Percentiles rank a stretch among this genome's conserved stretches.
Conservation (phyloP, 495 filamentous ascomycete species). For the Hypoxylon intermedium region DNA sequence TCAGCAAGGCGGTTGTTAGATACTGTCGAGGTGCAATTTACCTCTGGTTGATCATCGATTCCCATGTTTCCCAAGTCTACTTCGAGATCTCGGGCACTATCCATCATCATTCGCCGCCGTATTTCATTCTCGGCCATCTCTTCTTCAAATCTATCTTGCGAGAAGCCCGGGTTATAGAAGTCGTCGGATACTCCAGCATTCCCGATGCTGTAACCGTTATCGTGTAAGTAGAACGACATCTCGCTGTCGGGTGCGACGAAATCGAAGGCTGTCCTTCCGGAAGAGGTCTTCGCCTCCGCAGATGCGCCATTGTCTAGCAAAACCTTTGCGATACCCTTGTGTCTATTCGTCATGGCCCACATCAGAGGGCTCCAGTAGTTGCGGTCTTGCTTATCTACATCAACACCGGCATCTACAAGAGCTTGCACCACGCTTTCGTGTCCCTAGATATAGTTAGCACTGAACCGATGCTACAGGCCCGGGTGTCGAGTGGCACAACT, state of each 20-base stretch:
- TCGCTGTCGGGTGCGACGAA: conserved; percentile 95
- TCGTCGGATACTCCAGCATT: conserved; percentile 88
- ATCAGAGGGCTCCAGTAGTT: conserved; percentile 98
- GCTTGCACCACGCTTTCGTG: conserved; percentile 88
- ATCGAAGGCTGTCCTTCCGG: conserved; percentile 94
- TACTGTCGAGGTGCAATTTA: conserved; percentile 47
- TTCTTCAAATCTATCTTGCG: conserved; percentile 93
- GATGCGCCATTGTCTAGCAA: conserved; percentile 93
- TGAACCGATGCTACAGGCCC: background rate
- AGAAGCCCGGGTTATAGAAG: conserved; percentile 93
- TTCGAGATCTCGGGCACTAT: conserved; percentile 96
- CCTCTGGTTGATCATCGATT: conserved; percentile 94
- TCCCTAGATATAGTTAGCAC: conserved; percentile 62
- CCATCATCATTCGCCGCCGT: conserved; percentile 99
- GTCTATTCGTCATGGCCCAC: conserved; percentile 99
- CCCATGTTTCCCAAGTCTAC: conserved; percentile 96
- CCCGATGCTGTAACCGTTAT: conserved; percentile 90
- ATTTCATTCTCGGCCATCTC: conserved; percentile 97
- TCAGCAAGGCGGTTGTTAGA: conserved; percentile 11
- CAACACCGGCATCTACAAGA: conserved; percentile 84
- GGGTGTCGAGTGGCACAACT: conserved; percentile 47
- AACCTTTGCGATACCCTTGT: conserved; percentile 92
- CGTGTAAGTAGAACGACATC: conserved; percentile 91
- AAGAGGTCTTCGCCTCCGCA: conserved; percentile 91
- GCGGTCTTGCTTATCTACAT: conserved; percentile 91